These are phyloP conservation scores for Rhododendron williamsianum DNA, from an alignment of 148 eudicot species.

Conservation along the genomic window DNA sequence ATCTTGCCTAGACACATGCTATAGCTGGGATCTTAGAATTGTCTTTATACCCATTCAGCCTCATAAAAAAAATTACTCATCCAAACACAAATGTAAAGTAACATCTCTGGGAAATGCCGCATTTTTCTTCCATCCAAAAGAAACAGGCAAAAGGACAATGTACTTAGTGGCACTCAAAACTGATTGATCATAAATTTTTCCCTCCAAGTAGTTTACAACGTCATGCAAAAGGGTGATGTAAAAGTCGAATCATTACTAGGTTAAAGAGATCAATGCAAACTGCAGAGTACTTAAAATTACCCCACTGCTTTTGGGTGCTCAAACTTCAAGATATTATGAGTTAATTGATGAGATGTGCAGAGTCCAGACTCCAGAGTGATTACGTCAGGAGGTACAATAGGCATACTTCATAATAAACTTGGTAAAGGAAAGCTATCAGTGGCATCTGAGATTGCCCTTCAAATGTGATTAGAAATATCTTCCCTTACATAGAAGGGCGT, in stretches of 20 bases:
- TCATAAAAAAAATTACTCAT: background rate
- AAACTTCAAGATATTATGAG: background rate
- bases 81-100: background rate
- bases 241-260: background rate
- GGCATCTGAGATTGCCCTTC: background rate
- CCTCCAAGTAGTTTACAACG: background rate
- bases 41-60: background rate
- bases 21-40: background rate
- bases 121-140: constrained; percentile 4
- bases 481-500: background rate
- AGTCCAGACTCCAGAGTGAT: background rate
- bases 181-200: background rate
- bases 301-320: background rate
- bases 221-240: background rate
- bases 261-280: background rate
- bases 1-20: background rate
- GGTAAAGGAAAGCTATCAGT: background rate
- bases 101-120: background rate
- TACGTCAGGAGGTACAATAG: background rate
- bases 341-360: background rate
- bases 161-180: background rate
- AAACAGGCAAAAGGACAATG: background rate
- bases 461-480: background rate
- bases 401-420: background rate
- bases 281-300: background rate